phyloP scores from a whole-genome alignment of 2,329 filamentous ascomycete genomes.

The Penicillium sp. region DNA sequence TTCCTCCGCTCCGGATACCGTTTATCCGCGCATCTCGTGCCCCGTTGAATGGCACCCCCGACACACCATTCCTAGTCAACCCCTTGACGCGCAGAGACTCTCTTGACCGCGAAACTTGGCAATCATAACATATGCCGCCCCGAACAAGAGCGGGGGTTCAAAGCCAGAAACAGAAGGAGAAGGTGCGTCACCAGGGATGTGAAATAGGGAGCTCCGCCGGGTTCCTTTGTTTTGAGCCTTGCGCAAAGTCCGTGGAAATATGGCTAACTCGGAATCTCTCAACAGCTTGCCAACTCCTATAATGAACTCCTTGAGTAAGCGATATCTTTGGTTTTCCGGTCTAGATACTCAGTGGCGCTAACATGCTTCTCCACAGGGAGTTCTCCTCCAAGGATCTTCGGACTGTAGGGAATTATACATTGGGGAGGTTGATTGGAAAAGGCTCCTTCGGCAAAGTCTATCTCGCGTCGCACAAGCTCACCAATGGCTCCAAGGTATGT shows the following conservation, averaged over 20 bases:
- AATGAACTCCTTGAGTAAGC: constrained; percentile 90
- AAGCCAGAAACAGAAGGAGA: constrained; percentile 59
- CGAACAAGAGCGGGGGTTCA: constrained; percentile 53
- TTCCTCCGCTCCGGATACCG: constrained; percentile 1
- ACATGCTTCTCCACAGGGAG: constrained; percentile 59
- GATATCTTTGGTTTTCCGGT: background rate
- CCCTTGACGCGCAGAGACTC: constrained; percentile 23
- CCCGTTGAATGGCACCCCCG: constrained; percentile 23
- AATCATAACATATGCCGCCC: constrained; percentile 44
- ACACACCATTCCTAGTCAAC: constrained; percentile 10
- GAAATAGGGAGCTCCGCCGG: background rate
- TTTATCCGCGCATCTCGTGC: constrained; percentile 2
- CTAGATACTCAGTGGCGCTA: constrained; percentile 8
- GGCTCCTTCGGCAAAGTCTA: constrained; percentile 99
- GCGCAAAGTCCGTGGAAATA: background rate
- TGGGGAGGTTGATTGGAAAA: constrained; percentile 91
- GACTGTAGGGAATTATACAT: constrained; percentile 89
- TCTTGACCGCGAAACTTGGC: constrained; percentile 21
- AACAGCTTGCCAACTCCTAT: constrained; percentile 91
- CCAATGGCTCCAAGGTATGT: constrained; percentile 88
- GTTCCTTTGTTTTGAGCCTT: background rate
- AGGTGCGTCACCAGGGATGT: constrained; percentile 41
- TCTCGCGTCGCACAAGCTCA: constrained; percentile 91
- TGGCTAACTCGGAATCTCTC: constrained; percentile 15
- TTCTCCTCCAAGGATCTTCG: constrained; percentile 89